Conservation (phyloP, 2,329 filamentous ascomycete species). For the Aspergillus tanneri region DNA sequence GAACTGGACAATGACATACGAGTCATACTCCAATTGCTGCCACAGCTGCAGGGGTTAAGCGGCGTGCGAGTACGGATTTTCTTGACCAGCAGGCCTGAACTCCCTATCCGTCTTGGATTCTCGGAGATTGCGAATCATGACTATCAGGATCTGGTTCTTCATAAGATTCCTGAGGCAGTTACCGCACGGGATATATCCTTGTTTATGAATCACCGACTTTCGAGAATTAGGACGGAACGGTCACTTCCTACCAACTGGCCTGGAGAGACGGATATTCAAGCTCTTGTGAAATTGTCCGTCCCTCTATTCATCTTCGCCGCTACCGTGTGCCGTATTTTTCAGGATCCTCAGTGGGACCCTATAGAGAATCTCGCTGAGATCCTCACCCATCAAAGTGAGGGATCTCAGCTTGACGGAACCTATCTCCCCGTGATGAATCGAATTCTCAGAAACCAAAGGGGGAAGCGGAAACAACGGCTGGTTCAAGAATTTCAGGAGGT, state of each 20-base stretch:
- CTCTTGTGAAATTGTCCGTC: conserved; percentile 4
- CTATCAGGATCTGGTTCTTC: conserved; percentile 23
- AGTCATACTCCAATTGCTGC: conserved; percentile 23
- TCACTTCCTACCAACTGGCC: conserved; percentile 11
- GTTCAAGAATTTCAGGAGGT: conserved; percentile 1
- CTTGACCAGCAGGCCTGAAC: conserved; percentile 28
- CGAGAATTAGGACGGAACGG: conserved; percentile 10
- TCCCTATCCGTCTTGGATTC: conserved; percentile 24
- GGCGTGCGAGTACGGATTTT: conserved; percentile 20
- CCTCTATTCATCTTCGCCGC: conserved; percentile 14
- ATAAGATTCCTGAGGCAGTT: conserved; percentile 19
- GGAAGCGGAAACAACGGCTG: too few species aligned
- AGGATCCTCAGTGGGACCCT: conserved; percentile 5
- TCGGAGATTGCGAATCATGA: conserved; percentile 12
- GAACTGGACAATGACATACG: conserved; percentile 17
- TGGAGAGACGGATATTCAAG: not conserved
- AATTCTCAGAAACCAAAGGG: too few species aligned
- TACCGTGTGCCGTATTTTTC: conserved; percentile 10
- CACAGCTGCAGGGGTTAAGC: conserved; percentile 6
- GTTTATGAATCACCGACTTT: conserved; percentile 19
- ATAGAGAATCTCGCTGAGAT: conserved; percentile 8
- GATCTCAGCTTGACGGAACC: too few species aligned
- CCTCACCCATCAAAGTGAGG: conserved; percentile 10
- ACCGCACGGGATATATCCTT: conserved; percentile 22
- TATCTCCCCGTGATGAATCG: too few species aligned